Conservation (phyloP, 345 rosid species). For the Diplotaxis tenuifolia region DNA sequence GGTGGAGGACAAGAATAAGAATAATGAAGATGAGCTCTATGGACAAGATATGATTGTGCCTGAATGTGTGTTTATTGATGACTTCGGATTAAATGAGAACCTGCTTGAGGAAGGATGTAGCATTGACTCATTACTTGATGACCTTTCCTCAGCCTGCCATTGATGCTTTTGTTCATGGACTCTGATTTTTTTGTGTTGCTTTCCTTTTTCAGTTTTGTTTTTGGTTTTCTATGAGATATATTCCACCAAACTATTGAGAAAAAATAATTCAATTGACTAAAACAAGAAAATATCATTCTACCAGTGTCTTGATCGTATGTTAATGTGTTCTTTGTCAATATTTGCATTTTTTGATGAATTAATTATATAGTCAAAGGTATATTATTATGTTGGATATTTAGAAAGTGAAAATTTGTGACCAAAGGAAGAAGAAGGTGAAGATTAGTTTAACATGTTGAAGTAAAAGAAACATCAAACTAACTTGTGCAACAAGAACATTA, state of each 20-base stretch:
- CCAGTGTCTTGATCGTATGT: not conserved
- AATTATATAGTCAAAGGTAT: not conserved
- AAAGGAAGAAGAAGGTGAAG: not conserved
- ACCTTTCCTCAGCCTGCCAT: slow-evolving; percentile 42
- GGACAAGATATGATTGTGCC: slow-evolving; percentile 49
- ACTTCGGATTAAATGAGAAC: slow-evolving; percentile 59
- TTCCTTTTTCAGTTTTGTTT: not conserved
- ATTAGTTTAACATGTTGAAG: not conserved
- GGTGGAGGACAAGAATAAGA: slow-evolving; percentile 3
- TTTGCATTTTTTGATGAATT: not conserved
- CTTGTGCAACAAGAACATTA: not conserved
- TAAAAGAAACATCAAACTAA: not conserved
- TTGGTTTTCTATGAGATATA: not conserved
- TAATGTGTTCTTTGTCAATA: not conserved
- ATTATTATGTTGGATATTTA: not conserved
- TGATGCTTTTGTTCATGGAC: slow-evolving; percentile 33
- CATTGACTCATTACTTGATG: slow-evolving; percentile 70
- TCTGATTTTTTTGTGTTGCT: slow-evolving; percentile 19
- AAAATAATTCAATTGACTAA: not conserved
- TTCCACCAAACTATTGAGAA: not conserved
- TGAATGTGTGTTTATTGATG: slow-evolving; percentile 51
- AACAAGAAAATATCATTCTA: not conserved
- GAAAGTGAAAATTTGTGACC: not conserved
- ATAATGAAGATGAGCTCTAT: slow-evolving; percentile 17
- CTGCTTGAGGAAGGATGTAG: slow-evolving; percentile 57